These are phyloP conservation scores for Polytolypa hystricis DNA, from an alignment of 2,329 filamentous ascomycete species.

Conservation along the genomic window DNA sequence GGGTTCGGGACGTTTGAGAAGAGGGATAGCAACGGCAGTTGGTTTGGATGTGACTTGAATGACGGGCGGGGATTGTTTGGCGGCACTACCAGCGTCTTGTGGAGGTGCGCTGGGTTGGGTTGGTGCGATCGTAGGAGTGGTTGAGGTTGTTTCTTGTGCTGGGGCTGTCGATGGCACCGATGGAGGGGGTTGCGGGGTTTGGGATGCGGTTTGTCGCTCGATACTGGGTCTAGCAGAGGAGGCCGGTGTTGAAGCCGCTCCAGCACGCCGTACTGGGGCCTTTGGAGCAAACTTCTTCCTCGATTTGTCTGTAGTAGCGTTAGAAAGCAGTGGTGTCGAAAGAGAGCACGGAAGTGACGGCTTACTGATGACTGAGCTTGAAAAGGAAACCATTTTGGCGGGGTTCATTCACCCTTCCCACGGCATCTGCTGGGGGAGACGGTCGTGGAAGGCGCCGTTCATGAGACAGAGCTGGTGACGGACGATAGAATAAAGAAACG, in stretches of 20 bases:
- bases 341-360: slow-evolving; percentile 10
- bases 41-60: not conserved
- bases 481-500: no score
- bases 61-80: slow-evolving; percentile 1
- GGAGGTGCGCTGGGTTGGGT: not conserved
- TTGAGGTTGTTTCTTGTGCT: slow-evolving; percentile 5
- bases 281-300: slow-evolving; percentile 70
- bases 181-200: slow-evolving; percentile 16
- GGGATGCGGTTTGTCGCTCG: slow-evolving; percentile 21
- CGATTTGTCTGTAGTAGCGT: slow-evolving; percentile 43
- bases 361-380: slow-evolving; percentile 44
- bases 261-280: slow-evolving; percentile 47
- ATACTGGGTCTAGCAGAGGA: slow-evolving; percentile 25
- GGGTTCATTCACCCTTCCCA: no score
- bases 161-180: slow-evolving; percentile 14
- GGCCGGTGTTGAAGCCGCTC: slow-evolving; percentile 3
- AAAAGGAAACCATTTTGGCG: slow-evolving; percentile 40
- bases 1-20: not conserved
- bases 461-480: no score
- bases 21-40: no score
- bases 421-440: no score
- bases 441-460: no score
- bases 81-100: no score
- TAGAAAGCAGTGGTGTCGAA: slow-evolving; percentile 6
- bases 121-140: not conserved